phyloP scores from a whole-genome alignment of 78 protist species.

The Chrysochromulina tobinii region DNA sequence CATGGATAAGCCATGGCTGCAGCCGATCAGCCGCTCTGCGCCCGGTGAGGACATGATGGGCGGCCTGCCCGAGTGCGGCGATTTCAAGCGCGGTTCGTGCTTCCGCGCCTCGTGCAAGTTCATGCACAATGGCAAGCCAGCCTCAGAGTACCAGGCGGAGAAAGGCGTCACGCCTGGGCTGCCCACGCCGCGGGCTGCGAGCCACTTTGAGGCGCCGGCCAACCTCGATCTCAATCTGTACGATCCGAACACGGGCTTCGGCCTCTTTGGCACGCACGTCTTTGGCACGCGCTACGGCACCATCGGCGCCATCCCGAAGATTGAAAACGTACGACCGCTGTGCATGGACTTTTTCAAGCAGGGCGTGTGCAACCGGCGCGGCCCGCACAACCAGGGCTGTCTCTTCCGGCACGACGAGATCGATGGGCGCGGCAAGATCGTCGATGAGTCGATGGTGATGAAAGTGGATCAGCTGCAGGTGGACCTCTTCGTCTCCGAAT shows the following conservation, averaged over 20 bases:
- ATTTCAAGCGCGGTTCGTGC: slow-evolving; percentile 25
- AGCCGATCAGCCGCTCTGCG: too few relatives aligned
- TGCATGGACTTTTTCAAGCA: slow-evolving; percentile 21
- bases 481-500: too few relatives aligned
- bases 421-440: not conserved
- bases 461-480: too few relatives aligned
- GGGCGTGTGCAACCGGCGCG: slow-evolving; percentile 4
- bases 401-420: slow-evolving; percentile 23
- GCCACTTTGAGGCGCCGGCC: too few relatives aligned
- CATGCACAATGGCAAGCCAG: not conserved
- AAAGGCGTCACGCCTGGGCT: not conserved
- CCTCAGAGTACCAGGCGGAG: not conserved
- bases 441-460: too few relatives aligned
- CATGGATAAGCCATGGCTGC: too few relatives aligned
- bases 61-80: slow-evolving; percentile 6
- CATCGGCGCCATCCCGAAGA: not conserved
- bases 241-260: not conserved
- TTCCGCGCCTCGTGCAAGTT: slow-evolving; percentile 22
- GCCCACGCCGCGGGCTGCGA: too few relatives aligned
- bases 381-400: slow-evolving; percentile 24
- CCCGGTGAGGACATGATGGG: too few relatives aligned
- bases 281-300: not conserved
- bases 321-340: not conserved
- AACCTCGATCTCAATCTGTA: too few relatives aligned
- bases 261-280: slow-evolving; percentile 2